Evolutionary conservation across 2,329 filamentous ascomycete genomes (phyloP).

Genomic region (Botryotinia globosa): DNA sequence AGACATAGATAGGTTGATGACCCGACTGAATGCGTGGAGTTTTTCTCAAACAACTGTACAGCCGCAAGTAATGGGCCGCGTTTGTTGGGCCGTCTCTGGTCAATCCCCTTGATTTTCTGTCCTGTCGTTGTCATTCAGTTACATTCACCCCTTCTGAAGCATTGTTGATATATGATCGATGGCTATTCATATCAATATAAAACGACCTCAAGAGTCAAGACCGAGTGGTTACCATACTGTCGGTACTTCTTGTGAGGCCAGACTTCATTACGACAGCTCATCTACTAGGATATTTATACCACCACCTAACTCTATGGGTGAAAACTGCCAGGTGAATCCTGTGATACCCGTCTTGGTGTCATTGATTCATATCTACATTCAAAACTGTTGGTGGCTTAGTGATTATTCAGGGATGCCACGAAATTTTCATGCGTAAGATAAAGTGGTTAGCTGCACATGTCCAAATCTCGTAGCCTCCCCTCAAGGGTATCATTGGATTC

Average conservation of each 20-base stretch:
- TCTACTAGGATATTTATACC: neutral
- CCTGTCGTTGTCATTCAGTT: neutral
- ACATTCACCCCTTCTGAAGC: neutral
- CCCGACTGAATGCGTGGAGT: neutral
- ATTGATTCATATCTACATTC: slow-evolving; percentile 1
- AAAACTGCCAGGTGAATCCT: neutral
- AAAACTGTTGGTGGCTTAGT: neutral
- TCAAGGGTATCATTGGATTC: neutral
- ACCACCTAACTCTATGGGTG: neutral
- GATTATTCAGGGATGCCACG: slow-evolving; percentile 2
- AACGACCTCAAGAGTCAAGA: neutral
- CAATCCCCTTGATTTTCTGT: neutral
- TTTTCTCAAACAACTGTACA: neutral
- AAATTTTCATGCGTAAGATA: neutral
- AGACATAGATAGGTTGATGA: neutral
- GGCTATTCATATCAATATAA: neutral
- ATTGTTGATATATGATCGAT: neutral
- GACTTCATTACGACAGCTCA: neutral
- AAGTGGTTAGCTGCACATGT: neutral
- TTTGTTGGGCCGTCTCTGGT: neutral
- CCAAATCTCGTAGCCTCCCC: neutral
- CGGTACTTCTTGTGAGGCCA: neutral
- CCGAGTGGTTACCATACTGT: slow-evolving; percentile 11
- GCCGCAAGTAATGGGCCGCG: neutral
- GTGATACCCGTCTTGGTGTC: neutral